Conservation (phyloP, 2,329 filamentous ascomycete genomes). For the Verticillium nonalfalfae region DNA sequence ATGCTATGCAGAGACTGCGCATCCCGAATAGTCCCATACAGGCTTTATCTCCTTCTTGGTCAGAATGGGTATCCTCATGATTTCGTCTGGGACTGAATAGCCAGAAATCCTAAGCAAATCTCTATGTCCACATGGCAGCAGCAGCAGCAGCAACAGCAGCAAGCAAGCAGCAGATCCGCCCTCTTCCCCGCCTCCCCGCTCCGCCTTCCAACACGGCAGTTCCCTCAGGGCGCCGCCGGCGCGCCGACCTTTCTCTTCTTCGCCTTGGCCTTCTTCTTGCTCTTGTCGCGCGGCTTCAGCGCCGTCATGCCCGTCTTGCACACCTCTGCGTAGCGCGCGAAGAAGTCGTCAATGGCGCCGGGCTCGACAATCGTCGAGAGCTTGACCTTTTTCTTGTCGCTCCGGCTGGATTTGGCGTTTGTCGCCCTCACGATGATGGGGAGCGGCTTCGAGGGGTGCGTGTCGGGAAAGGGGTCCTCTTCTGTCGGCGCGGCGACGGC, state of each 20-base stretch:
- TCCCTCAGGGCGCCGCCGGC: not conserved
- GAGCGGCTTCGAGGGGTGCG: slow-evolving; percentile 50
- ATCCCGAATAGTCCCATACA: not conserved
- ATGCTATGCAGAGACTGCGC: not conserved
- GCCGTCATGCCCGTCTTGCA: slow-evolving; percentile 86
- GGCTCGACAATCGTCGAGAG: slow-evolving; percentile 77
- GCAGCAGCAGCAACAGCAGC: no score
- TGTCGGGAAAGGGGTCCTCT: slow-evolving; percentile 52
- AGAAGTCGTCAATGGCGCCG: slow-evolving; percentile 74
- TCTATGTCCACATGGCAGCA: not conserved
- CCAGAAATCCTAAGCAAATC: not conserved
- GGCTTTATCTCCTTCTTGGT: not conserved
- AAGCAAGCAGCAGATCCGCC: no score
- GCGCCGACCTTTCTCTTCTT: slow-evolving; percentile 54
- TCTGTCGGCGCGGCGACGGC: slow-evolving; percentile 13
- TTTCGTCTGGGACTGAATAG: not conserved
- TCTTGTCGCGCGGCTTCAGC: slow-evolving; percentile 89
- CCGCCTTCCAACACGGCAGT: no score
- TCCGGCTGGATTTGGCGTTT: slow-evolving; percentile 64
- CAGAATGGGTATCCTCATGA: not conserved
- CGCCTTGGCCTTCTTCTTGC: slow-evolving; percentile 75
- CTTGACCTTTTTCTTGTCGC: slow-evolving; percentile 58
- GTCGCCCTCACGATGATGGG: slow-evolving; percentile 79
- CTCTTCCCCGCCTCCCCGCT: no score
- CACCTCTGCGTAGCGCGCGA: slow-evolving; percentile 76